phyloP scores from a whole-genome alignment of 768 basidiomycete genomes.

The Tricholoma furcatifolium region DNA sequence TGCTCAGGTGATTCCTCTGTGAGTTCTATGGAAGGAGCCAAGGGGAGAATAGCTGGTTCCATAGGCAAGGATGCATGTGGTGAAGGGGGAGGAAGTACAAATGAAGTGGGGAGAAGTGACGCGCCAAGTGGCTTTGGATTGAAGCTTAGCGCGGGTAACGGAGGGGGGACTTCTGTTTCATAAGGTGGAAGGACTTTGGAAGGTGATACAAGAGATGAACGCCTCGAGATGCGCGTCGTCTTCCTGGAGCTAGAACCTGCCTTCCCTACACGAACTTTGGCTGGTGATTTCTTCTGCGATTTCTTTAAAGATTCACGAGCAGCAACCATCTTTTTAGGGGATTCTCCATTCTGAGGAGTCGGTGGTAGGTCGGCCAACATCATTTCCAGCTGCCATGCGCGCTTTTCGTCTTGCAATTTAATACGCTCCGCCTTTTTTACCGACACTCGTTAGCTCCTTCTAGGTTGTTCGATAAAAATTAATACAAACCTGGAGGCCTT shows the following conservation, averaged over 20 bases:
- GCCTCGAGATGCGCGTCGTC: slow-evolving; percentile 43
- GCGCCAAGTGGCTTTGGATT: slow-evolving; percentile 39
- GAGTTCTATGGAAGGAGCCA: slow-evolving; percentile 19
- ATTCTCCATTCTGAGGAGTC: slow-evolving; percentile 30
- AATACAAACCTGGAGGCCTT: slow-evolving; percentile 57
- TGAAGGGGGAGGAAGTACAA: slow-evolving; percentile 78
- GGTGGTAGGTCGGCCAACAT: slow-evolving; percentile 60
- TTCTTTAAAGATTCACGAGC: slow-evolving; percentile 19
- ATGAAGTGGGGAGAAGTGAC: slow-evolving; percentile 64
- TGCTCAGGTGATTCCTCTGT: slow-evolving; percentile 10
- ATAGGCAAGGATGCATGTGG: slow-evolving; percentile 65
- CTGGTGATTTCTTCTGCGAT: slow-evolving; percentile 40
- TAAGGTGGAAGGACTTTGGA: slow-evolving; percentile 34
- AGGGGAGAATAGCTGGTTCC: slow-evolving; percentile 37
- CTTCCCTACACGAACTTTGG: slow-evolving; percentile 48
- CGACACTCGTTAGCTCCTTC: slow-evolving; percentile 36
- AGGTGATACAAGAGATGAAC: slow-evolving; percentile 42
- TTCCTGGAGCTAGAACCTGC: slow-evolving; percentile 41
- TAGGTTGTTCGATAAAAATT: not conserved
- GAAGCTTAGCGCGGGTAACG: slow-evolving; percentile 31
- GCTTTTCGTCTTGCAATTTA: slow-evolving; percentile 64
- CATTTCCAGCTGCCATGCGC: slow-evolving; percentile 66
- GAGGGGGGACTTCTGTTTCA: slow-evolving; percentile 41
- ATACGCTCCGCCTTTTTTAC: slow-evolving; percentile 58
- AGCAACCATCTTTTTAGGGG: not conserved